Evolutionary conservation across 2,329 filamentous ascomycete species (phyloP), one percentile per base, ranked within the genome.

Genomic region (Botrytis deweyae): DNA sequence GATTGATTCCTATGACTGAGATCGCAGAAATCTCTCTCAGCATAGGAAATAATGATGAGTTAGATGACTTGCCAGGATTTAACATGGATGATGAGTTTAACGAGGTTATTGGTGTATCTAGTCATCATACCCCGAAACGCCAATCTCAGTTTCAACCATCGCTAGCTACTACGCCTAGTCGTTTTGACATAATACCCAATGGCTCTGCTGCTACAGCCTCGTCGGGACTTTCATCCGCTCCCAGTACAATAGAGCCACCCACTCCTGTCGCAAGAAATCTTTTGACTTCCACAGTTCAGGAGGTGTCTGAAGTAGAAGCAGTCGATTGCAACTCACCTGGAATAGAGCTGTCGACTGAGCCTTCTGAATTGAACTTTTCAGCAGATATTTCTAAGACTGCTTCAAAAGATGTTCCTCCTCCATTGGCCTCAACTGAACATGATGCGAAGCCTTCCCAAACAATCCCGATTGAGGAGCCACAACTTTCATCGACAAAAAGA

Each of bases 11-110:
- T 3, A 78, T 81, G 75, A 74, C 74, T 14, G 78, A 81, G 29
- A 78, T 81, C 42, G 78, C 77, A 38, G 74, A 72, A 36, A 63
- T 80, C 7, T 80, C 79, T 6, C 78, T 78, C 61, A 63, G 64
- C 5, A 69, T 52, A 9, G 73, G 75, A 16, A 72, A 74, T 16
- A 73, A 77, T 46, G 72, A 76, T 25, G 75, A 76, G 7, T 67
- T 77, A 46, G 66, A 75, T 38, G 73, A 78, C 40, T 68, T 78
- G 14, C 78, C 78, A 40, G 78, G 77, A 4, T 78, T 81, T n/a
- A 78, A 76, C 8, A 77, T 78, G 74, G 79, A 81, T 74, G 55
- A 63, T 9, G 78, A 77, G 14, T 80, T 78, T 67, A 74, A 78
- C 9, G 74, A 70, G 40, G 67, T 69, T 18, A 74, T 79, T 55